phyloP scores from a whole-genome alignment of 495 filamentous ascomycete species.

The Podospora sp. region DNA sequence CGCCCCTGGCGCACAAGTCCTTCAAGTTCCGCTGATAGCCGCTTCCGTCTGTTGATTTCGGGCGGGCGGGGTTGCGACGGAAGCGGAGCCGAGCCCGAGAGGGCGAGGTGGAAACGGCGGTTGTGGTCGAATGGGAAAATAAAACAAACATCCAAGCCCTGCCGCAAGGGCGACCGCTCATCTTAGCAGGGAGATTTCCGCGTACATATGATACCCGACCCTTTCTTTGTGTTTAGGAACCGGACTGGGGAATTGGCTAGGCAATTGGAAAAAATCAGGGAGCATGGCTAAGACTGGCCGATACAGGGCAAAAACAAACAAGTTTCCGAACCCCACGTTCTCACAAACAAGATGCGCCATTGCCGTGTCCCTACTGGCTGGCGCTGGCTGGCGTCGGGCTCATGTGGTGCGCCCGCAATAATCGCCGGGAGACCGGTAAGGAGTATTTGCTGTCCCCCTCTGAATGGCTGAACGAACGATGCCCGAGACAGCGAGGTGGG shows the following conservation, averaged over 20 bases:
- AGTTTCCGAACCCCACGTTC: background rate
- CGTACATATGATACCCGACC: conserved; percentile 19
- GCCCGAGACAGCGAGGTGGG: background rate
- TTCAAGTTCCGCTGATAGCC: conserved; percentile 53
- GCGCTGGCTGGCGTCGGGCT: background rate
- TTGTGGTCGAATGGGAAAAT: background rate
- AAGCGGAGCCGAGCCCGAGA: background rate
- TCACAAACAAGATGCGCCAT: background rate
- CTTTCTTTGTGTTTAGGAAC: background rate
- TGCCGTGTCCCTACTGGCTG: background rate
- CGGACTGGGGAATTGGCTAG: too few relatives aligned
- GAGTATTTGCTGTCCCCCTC: background rate
- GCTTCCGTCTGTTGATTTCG: background rate
- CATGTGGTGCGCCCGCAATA: background rate
- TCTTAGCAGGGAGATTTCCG: conserved; percentile 2
- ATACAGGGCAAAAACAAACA: background rate
- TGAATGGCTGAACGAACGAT: background rate
- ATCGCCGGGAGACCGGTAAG: background rate
- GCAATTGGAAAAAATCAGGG: background rate
- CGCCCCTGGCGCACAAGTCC: conserved; percentile 63
- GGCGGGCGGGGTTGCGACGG: background rate
- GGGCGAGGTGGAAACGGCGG: background rate
- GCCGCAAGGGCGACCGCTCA: too few relatives aligned
- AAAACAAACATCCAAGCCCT: background rate
- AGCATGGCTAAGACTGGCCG: background rate